phyloP scores from a whole-genome alignment of 2,329 filamentous ascomycete genomes.

The Fusarium temperatum region DNA sequence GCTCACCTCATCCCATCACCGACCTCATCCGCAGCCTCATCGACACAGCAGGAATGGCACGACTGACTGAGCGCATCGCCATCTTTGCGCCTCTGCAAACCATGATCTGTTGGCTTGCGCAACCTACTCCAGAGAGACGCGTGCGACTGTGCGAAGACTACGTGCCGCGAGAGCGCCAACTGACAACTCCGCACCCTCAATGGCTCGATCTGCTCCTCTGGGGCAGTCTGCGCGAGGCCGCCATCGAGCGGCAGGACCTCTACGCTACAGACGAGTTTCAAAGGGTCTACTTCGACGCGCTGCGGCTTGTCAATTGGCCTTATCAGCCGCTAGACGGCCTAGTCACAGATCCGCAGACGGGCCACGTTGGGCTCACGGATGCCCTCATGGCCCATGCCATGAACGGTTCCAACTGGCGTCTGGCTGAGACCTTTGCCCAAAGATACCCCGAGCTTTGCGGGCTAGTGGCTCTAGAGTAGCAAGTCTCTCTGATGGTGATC shows the following conservation, averaged over 20 bases:
- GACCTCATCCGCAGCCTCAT: constrained; percentile 45
- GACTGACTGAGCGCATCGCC: constrained; percentile 46
- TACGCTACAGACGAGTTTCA: constrained; percentile 52
- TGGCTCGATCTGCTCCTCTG: constrained; percentile 49
- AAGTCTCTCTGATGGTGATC: background rate
- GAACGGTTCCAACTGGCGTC: constrained; percentile 30
- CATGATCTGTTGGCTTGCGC: constrained; percentile 44
- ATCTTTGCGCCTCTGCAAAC: constrained; percentile 46
- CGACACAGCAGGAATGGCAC: constrained; percentile 41
- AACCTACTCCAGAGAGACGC: constrained; percentile 46
- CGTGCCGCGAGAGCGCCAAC: constrained; percentile 42
- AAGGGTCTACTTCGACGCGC: constrained; percentile 45
- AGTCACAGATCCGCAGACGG: constrained; percentile 31
- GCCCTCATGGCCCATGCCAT: constrained; percentile 30
- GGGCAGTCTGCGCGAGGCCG: constrained; percentile 47
- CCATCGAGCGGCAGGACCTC: constrained; percentile 47
- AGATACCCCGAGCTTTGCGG: constrained; percentile 32
- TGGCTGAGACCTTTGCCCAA: constrained; percentile 17
- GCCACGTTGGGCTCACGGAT: constrained; percentile 34
- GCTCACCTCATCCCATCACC: constrained; percentile 44
- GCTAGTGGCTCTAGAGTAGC: constrained; percentile 24
- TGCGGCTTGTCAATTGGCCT: constrained; percentile 50
- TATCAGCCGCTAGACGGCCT: constrained; percentile 29
- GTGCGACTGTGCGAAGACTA: constrained; percentile 33
- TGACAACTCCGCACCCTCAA: constrained; percentile 41